phyloP scores from a whole-genome alignment of 495 filamentous ascomycete species.

The Neurospora sp. region DNA sequence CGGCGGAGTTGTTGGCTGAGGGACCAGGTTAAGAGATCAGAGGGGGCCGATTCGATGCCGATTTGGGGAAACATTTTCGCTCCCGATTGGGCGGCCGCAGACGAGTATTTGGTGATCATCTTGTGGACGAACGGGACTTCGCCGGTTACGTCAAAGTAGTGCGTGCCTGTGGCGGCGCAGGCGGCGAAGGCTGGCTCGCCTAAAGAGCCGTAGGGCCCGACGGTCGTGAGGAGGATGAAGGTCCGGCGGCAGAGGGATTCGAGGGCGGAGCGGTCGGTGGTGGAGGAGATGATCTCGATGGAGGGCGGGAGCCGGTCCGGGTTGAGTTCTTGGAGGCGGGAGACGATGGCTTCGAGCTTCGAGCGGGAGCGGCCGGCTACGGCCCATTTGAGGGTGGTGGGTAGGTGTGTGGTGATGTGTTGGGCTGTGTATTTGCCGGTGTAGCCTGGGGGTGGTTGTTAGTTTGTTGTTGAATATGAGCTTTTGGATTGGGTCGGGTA shows the following conservation, averaged over 20 bases:
- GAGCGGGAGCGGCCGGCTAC: conserved; percentile 68
- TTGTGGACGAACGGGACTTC: conserved; percentile 71
- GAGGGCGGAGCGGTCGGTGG: conserved; percentile 49
- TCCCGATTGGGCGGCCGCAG: conserved; percentile 59
- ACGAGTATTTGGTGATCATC: conserved; percentile 75
- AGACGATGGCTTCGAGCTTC: conserved; percentile 61
- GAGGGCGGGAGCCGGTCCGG: conserved; percentile 55
- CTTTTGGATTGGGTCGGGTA: conserved; percentile 53
- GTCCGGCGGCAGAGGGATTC: conserved; percentile 61
- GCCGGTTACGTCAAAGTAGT: conserved; percentile 86
- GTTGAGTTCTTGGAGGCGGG: conserved; percentile 55
- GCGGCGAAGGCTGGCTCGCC: conserved; percentile 76
- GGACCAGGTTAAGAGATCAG: conserved; percentile 68
- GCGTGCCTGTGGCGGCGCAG: conserved; percentile 80
- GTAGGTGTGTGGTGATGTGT: conserved; percentile 61
- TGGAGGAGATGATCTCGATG: conserved; percentile 50
- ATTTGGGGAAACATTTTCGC: conserved; percentile 82
- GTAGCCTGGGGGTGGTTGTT: conserved; percentile 54
- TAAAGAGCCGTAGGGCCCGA: conserved; percentile 74
- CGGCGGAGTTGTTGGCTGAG: conserved; percentile 56
- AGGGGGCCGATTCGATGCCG: conserved; percentile 76
- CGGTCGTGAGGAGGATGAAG: conserved; percentile 66
- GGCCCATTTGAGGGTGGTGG: conserved; percentile 82
- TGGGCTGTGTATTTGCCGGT: conserved; percentile 73
- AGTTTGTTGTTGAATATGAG: neutral